Percentiles rank a stretch among this genome's conserved stretches.
phyloP scores from a whole-genome alignment of 768 basidiomycete genomes.

The Phylloporus sp. region DNA sequence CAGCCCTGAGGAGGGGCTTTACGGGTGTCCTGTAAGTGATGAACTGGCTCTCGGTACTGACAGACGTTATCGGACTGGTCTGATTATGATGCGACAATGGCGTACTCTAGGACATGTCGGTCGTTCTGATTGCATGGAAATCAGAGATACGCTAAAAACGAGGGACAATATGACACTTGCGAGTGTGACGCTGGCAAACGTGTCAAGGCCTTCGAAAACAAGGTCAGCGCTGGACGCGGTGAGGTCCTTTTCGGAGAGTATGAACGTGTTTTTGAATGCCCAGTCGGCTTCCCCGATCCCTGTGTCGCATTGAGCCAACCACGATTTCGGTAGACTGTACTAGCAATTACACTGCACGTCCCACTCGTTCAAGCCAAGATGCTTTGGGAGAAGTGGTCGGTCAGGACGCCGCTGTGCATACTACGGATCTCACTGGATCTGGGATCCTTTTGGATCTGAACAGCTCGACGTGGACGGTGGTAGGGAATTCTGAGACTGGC shows the following conservation, averaged over 20 bases:
- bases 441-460: conserved; percentile 68
- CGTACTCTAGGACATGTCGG: conserved; percentile 55
- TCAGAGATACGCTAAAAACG: neutral
- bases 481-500: conserved; percentile 62
- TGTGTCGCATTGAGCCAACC: conserved; percentile 23
- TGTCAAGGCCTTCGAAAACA: conserved; percentile 89
- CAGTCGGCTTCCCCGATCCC: conserved; percentile 89
- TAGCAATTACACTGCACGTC: conserved; percentile 77
- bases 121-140: conserved; percentile 55
- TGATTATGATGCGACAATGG: too few species aligned
- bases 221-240: conserved; percentile 55
- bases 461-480: conserved; percentile 84
- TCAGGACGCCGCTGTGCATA: conserved; percentile 6
- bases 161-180: conserved; percentile 35
- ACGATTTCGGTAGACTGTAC: neutral
- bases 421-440: conserved; percentile 60
- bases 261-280: conserved; percentile 71
- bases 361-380: conserved; percentile 77
- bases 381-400: conserved; percentile 42
- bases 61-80: too few species aligned
- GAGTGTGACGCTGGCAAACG: conserved; percentile 69
- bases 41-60: conserved; percentile 80
- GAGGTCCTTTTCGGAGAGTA: conserved; percentile 44
- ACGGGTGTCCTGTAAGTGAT: conserved; percentile 61
- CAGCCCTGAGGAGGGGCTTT: conserved; percentile 48